Conservation (phyloP, 805 yeast genomes). For the Metschnikowia santaceciliae region DNA sequence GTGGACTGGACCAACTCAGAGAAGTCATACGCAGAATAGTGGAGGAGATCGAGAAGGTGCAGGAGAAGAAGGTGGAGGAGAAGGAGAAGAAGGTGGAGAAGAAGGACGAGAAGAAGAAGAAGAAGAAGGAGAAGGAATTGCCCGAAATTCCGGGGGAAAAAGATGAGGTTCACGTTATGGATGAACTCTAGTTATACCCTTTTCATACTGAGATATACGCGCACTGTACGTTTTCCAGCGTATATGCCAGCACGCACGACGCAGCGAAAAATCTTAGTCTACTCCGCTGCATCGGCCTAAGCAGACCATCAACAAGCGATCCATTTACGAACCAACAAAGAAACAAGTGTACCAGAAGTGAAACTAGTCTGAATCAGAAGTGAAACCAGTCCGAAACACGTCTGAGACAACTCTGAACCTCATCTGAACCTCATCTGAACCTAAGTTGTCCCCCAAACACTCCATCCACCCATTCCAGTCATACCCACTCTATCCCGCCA, state of each 20-base stretch:
- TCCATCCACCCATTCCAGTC: too few species aligned
- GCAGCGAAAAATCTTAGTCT: constrained; percentile 1
- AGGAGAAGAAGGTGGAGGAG: not conserved
- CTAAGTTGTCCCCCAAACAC: too few species aligned
- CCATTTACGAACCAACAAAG: not conserved
- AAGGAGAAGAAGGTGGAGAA: not conserved
- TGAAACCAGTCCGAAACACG: too few species aligned
- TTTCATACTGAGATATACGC: constrained; percentile 1
- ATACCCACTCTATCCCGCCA: too few species aligned
- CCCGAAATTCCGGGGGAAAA: too few species aligned
- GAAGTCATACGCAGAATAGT: not conserved
- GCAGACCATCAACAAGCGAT: not conserved
- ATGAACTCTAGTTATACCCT: not conserved
- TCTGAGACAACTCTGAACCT: too few species aligned
- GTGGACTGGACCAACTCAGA: not conserved
- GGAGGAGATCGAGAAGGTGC: not conserved
- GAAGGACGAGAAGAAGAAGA: not conserved
- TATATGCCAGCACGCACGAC: not conserved
- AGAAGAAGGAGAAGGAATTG: not conserved
- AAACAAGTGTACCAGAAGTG: not conserved
- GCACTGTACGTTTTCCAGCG: not conserved
- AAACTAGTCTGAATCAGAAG: too few species aligned
- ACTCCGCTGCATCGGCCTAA: not conserved
- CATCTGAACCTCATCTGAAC: too few species aligned
- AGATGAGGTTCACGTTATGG: not conserved